phyloP scores from a whole-genome alignment of 208 protist species.

The Angomonas deanei region DNA sequence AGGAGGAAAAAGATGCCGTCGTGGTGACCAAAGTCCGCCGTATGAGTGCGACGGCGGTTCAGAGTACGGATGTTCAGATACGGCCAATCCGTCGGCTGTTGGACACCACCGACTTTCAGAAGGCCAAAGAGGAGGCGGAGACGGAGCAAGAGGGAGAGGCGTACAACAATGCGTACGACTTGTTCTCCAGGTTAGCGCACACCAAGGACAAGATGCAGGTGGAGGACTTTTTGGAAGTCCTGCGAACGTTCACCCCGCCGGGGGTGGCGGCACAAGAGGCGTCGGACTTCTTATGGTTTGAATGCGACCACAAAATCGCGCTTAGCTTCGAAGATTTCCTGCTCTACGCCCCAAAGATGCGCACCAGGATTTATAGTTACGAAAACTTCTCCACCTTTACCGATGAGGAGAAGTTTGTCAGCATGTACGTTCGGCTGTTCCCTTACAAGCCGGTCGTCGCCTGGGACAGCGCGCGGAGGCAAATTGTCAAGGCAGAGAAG shows the following conservation, averaged over 20 bases:
- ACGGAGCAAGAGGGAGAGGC: slow-evolving; percentile 3
- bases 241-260: slow-evolving; percentile 55
- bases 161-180: slow-evolving; percentile 5
- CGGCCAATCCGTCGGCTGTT: slow-evolving; percentile 10
- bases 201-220: slow-evolving; percentile 29
- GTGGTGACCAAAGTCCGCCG: slow-evolving; percentile 1
- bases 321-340: slow-evolving; percentile 56
- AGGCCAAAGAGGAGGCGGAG: not conserved
- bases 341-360: slow-evolving; percentile 33
- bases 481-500: slow-evolving; percentile 26
- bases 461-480: slow-evolving; percentile 16
- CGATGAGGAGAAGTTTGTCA: slow-evolving; percentile 38
- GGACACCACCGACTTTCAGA: slow-evolving; percentile 16
- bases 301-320: slow-evolving; percentile 45
- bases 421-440: slow-evolving; percentile 41
- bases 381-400: slow-evolving; percentile 35
- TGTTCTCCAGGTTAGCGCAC: slow-evolving; percentile 47
- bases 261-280: slow-evolving; percentile 48
- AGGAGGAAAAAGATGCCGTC: not conserved
- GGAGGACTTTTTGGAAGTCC: slow-evolving; percentile 51
- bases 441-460: slow-evolving; percentile 12
- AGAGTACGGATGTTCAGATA: not conserved
- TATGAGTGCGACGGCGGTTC: not conserved
- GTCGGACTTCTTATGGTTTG: slow-evolving; percentile 63
- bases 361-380: slow-evolving; percentile 47